Conservation (phyloP, 108 stramenopile species). For the Fistulifera solaris region DNA sequence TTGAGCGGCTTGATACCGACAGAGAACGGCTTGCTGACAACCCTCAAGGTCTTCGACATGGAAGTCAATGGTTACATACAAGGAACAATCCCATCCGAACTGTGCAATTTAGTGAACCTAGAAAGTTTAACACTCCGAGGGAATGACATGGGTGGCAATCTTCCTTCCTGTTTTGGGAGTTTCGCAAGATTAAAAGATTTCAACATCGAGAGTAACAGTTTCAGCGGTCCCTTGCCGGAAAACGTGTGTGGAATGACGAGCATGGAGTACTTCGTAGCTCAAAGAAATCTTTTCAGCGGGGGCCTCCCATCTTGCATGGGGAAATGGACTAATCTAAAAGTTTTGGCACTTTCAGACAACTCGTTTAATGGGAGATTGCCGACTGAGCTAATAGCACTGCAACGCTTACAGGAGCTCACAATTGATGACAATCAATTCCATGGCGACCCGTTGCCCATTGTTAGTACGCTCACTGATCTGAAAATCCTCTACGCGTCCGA, state of each 20-base stretch:
- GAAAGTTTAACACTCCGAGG: not conserved
- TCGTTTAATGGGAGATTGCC: not conserved
- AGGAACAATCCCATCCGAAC: not conserved
- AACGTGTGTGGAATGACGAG: no score
- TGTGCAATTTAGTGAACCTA: not conserved
- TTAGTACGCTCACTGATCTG: not conserved
- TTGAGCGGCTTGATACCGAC: not conserved
- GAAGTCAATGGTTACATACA: not conserved
- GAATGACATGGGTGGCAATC: not conserved
- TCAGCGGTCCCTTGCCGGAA: no score
- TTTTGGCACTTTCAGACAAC: not conserved
- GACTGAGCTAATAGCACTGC: not conserved
- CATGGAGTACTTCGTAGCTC: no score
- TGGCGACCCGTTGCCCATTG: not conserved
- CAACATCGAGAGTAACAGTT: no score
- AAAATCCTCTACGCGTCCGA: slow-evolving; percentile 7
- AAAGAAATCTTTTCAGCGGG: not conserved
- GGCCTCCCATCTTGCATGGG: slow-evolving; percentile 6
- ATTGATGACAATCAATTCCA: not conserved
- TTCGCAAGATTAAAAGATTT: not conserved
- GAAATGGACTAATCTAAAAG: not conserved
- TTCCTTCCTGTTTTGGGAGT: slow-evolving; percentile 4
- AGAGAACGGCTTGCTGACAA: slow-evolving; percentile 1
- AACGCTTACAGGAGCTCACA: not conserved
- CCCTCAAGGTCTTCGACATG: not conserved